Evolutionary conservation across 345 rosid genomes (phyloP).

Genomic region (Durio zibethinus): DNA sequence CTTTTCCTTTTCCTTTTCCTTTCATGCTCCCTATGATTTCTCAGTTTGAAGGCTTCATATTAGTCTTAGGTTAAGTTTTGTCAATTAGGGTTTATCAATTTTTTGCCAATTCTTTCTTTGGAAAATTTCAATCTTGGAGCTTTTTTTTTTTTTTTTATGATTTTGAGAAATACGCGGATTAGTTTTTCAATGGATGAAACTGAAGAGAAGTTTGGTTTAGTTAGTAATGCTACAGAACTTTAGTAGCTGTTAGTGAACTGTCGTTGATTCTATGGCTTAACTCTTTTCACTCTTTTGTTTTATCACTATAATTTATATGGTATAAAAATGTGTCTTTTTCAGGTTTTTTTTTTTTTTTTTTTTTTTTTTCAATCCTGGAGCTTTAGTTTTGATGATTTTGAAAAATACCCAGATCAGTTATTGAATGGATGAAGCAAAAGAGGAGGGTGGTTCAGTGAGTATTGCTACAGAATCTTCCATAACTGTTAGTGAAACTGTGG

Average conservation of each 20-base stretch:
- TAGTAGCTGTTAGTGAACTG: conserved; percentile 16
- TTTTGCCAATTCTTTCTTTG: neutral
- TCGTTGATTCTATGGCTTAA: conserved; percentile 17
- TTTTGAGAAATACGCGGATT: conserved; percentile 26
- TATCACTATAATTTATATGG: neutral
- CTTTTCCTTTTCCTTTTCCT: neutral
- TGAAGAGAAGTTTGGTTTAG: conserved; percentile 3
- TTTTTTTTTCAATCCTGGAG: neutral
- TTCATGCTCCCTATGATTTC: neutral
- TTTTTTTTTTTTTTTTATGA: conserved; percentile 6
- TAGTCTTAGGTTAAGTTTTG: neutral
- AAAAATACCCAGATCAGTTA: conserved; percentile 19
- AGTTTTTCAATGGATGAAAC: conserved; percentile 28
- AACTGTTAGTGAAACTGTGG: conserved; percentile 19
- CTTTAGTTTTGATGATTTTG: conserved; percentile 12
- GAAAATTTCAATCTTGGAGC: neutral
- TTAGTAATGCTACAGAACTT: neutral
- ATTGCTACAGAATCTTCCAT: neutral
- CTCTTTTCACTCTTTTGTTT: neutral
- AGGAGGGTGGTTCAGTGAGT: conserved; percentile 8
- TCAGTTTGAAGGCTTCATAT: neutral
- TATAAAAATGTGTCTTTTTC: neutral
- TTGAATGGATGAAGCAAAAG: conserved; percentile 37
- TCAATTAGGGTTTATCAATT: conserved; percentile 27
- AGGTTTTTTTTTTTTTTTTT: neutral